Conservation (phyloP, 139 green algal species). For the Nannochloris sp. region DNA sequence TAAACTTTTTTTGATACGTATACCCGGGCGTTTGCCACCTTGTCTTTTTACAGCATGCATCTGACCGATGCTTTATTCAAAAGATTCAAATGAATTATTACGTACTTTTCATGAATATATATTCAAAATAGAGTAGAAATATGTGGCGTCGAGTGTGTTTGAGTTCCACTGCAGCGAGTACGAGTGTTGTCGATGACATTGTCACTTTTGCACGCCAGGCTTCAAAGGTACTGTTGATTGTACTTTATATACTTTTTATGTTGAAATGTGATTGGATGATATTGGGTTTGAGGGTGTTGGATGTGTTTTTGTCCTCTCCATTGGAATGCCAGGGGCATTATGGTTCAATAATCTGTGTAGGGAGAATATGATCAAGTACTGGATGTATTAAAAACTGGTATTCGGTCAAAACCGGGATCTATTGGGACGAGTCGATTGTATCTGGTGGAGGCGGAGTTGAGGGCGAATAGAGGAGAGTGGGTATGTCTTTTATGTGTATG, state of each 20-base stretch:
- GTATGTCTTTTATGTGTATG: slow-evolving; percentile 1
- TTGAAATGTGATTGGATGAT: no score
- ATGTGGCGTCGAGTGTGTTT: neutral
- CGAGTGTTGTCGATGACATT: slow-evolving; percentile 34
- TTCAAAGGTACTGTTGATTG: slow-evolving; percentile 30
- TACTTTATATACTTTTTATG: no score
- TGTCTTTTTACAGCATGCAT: no score
- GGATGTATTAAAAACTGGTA: slow-evolving; percentile 38
- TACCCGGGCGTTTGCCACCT: no score
- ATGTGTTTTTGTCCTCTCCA: no score
- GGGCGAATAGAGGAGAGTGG: slow-evolving; percentile 36
- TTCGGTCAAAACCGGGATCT: slow-evolving; percentile 16
- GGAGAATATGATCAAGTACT: slow-evolving; percentile 34
- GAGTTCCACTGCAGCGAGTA: neutral
- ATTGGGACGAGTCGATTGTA: slow-evolving; percentile 23
- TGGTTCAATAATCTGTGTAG: slow-evolving; percentile 12
- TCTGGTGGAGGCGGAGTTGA: slow-evolving; percentile 20
- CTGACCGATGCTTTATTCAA: no score
- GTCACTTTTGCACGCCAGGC: slow-evolving; percentile 29
- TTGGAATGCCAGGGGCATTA: no score
- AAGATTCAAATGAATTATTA: neutral
- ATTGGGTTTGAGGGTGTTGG: neutral
- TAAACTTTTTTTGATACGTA: neutral
- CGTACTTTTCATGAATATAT: neutral
- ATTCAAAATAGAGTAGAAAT: neutral